Percentiles rank a stretch among this genome's conserved stretches.
Conservation (phyloP, 75 land plant genomes). For the Cupressus sempervirens region DNA sequence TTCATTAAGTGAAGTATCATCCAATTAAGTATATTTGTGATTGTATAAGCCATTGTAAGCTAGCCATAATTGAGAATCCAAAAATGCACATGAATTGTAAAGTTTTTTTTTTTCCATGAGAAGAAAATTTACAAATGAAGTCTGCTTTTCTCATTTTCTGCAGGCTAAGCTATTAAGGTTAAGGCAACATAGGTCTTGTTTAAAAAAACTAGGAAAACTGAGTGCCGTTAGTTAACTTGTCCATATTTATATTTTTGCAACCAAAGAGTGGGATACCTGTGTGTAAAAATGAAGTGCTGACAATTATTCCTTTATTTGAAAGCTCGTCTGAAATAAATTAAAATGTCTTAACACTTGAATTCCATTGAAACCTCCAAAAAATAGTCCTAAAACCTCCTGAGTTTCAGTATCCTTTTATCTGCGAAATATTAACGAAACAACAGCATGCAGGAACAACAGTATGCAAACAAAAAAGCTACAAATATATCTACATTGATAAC, state of each 20-base stretch:
- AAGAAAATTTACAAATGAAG: neutral
- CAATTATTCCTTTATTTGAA: neutral
- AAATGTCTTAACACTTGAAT: neutral
- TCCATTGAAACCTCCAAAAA: neutral
- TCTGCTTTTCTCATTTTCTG: neutral
- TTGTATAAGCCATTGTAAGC: neutral
- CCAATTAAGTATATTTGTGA: neutral
- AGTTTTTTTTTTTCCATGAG: neutral
- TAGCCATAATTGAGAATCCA: neutral
- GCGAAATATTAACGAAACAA: too few species aligned
- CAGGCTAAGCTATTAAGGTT: neutral
- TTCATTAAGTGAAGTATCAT: neutral
- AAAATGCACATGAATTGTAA: neutral
- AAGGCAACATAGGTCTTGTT: neutral
- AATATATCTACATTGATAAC: too few species aligned
- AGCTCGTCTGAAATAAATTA: neutral
- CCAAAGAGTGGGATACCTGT: neutral
- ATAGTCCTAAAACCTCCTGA: neutral
- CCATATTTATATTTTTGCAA: neutral
- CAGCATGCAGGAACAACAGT: too few species aligned
- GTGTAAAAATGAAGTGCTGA: neutral
- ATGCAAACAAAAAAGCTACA: too few species aligned
- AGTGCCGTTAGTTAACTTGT: neutral
- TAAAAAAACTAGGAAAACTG: neutral
- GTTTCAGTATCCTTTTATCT: too few species aligned